Base-by-base conservation (phyloP, 257 asterid species). In the Paraleonurus japonicus region DNA sequence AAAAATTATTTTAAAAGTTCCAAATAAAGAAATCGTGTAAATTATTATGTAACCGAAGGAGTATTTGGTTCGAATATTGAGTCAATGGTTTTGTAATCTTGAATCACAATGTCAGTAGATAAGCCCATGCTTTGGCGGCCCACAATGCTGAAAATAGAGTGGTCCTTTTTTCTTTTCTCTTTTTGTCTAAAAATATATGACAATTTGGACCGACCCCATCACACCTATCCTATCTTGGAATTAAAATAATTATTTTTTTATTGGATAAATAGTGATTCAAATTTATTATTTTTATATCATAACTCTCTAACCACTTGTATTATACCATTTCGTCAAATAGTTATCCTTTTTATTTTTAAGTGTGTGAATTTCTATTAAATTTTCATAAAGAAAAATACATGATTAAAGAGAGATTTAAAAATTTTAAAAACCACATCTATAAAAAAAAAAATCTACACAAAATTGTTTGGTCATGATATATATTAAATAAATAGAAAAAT, bases 91-190 rank as follows among this genome's bases (percentile, higher is more conserved):
- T 50, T 2, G 23, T 50, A 7, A 17, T 16, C 26, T 7, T 12
- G 4, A n/a, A 43, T 12, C 1, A 43, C 6, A 43, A 53, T 26
- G 78, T 65, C 47, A 30, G 66, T 10, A 59, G 65, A 43, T 57
- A 50, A 23, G 63, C 63, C 63, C 33, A 23, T 22, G n/a, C n/a
- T 19, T 19, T 53, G 28, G 15, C 28, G 76, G 54, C 82, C 85
- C 82, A 73, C 78, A 57, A 15, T 72, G 68, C 60, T 10, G 61
- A 72, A 70, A 76, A 41, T 35, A 6, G 24, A 24, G 72, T 66
- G 80, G 73, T 76, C 81, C 77, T 50, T 54, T 30, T 53, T 61
- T 2, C 26, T 32, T 13, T 43, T 43, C 51, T 67, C 39, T 22
- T 54, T 58, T 9, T 57, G 39, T 41, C 33, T 20, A 10, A 1